phyloP scores from a whole-genome alignment of 305 asterid species.

The Solanum hybrid region DNA sequence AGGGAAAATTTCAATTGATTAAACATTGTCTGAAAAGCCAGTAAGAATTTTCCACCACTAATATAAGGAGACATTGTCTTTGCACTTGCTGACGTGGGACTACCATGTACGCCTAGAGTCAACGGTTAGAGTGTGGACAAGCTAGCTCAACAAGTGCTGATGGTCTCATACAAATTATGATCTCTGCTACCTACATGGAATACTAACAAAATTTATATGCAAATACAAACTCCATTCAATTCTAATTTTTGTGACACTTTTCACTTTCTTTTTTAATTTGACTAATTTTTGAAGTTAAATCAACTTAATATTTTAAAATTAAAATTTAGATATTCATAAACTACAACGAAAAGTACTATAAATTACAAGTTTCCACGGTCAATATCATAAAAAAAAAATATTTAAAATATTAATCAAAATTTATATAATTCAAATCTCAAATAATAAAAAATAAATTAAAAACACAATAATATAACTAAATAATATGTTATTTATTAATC shows the following conservation, averaged over 20 bases:
- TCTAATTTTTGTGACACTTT: not conserved
- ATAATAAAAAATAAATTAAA: too few species aligned
- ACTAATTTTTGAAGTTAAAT: not conserved
- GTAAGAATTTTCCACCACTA: not conserved
- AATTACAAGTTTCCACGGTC: not conserved
- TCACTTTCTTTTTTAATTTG: too few species aligned
- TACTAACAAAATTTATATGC: not conserved
- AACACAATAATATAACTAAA: too few species aligned
- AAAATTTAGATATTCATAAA: not conserved
- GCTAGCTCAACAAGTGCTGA: not conserved
- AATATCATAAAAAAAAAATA: too few species aligned
- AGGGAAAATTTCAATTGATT: not conserved
- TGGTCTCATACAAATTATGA: not conserved
- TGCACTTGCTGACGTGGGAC: not conserved
- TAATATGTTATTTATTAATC: too few species aligned
- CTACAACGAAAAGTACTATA: not conserved
- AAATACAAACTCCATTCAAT: not conserved
- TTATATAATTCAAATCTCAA: too few species aligned
- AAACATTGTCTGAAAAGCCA: not conserved
- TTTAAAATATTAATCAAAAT: too few species aligned
- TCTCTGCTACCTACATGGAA: not conserved
- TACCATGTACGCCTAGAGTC: not conserved
- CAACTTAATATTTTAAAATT: not conserved
- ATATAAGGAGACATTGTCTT: not conserved
- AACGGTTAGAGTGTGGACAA: not conserved